Conservation (phyloP, 1,139 yeast genomes). For the Suhomyces kunorum region DNA sequence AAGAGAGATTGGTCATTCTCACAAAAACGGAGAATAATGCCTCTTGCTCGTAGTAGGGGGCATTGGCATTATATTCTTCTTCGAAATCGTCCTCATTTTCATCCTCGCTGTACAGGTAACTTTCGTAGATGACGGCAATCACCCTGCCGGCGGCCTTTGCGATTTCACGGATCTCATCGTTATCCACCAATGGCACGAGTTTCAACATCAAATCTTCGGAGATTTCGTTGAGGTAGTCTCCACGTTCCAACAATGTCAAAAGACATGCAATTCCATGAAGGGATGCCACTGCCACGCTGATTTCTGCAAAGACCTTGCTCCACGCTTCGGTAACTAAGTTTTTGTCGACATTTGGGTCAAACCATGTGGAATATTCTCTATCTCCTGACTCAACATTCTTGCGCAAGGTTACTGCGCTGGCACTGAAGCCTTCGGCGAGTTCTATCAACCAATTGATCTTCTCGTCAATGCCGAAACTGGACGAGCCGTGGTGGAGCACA, state of each 20-base stretch:
- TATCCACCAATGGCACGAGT: constrained; percentile 43
- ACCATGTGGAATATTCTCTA: constrained; percentile 45
- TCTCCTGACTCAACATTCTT: constrained; percentile 42
- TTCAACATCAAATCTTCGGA: constrained; percentile 41
- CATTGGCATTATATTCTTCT: constrained; percentile 43
- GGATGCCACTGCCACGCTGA: constrained; percentile 44
- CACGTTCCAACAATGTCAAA: constrained; percentile 44
- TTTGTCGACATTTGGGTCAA: constrained; percentile 42
- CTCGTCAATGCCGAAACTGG: constrained; percentile 53
- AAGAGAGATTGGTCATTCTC: constrained; percentile 51
- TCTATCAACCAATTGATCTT: constrained; percentile 46
- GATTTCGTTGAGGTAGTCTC: constrained; percentile 44
- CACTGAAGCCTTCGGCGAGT: constrained; percentile 45
- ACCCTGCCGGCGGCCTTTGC: constrained; percentile 60
- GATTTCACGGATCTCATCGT: constrained; percentile 43
- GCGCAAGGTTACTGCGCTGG: constrained; percentile 37
- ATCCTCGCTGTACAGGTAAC: constrained; percentile 48
- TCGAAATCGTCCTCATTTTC: constrained; percentile 32
- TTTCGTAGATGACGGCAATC: constrained; percentile 63
- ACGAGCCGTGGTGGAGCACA: constrained; percentile 49
- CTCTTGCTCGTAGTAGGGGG: constrained; percentile 63
- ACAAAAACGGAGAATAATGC: constrained; percentile 48
- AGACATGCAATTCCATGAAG: constrained; percentile 52
- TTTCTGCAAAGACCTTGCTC: constrained; percentile 35
- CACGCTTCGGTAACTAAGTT: constrained; percentile 39